Conservation (phyloP, 331 rosid genomes). For the Telfairia occidentalis region DNA sequence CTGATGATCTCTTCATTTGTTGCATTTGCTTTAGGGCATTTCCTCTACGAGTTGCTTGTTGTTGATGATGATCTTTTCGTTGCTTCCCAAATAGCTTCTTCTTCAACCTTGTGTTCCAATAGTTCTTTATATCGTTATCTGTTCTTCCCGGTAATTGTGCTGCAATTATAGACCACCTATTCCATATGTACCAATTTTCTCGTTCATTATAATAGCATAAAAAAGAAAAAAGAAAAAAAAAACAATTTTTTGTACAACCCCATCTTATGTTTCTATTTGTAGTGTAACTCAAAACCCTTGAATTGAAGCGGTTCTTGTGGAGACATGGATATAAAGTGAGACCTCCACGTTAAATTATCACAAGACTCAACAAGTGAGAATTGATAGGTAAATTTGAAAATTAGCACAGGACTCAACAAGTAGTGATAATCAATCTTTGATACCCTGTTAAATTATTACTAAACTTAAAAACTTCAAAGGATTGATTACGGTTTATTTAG, state of each 20-base stretch:
- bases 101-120: slow-evolving; percentile 89
- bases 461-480: too few species aligned
- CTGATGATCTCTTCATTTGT: slow-evolving; percentile 4
- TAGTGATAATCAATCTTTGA: neutral
- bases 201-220: too few species aligned
- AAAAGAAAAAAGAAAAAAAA: too few species aligned
- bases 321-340: neutral
- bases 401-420: neutral
- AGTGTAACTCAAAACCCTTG: neutral
- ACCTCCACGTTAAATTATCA: neutral
- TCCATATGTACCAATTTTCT: neutral
- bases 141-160: slow-evolving; percentile 82
- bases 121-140: slow-evolving; percentile 78
- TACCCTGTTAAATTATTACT: too few species aligned
- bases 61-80: slow-evolving; percentile 25
- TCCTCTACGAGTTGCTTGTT: slow-evolving; percentile 29
- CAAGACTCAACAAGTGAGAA: neutral
- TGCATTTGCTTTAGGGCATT: slow-evolving; percentile 19
- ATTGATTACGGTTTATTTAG: neutral
- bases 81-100: slow-evolving; percentile 78
- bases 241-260: neutral
- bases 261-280: neutral
- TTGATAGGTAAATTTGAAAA: neutral
- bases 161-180: slow-evolving; percentile 84
- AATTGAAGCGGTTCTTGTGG: neutral